Evolutionary conservation across 352 stramenopile genomes (phyloP), one percentile per base, ranked within the genome.

Genomic region (Saprolegnia diclina): DNA sequence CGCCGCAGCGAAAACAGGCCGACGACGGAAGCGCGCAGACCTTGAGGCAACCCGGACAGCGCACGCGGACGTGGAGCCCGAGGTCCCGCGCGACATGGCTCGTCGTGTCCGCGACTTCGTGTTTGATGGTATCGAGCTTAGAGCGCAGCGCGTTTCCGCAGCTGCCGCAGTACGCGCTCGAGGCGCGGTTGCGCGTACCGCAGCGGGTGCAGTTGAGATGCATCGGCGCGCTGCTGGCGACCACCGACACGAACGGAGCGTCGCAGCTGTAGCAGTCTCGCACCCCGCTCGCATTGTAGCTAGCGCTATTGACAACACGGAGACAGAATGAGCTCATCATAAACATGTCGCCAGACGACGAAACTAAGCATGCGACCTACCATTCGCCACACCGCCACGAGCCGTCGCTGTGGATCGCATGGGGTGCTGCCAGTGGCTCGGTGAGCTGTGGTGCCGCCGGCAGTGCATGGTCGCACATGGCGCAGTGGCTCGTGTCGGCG

Each of bases 21-120:
- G 85, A 91, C 11, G 85, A 83, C 3, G 85, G 83, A 46, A 94
- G 82, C 44, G 77, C 82, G 77, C 85, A 94, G 62, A 90, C 74
- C 16, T 83, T 73, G 35, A 85, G 69, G 64, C 85, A 94, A 35
- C 85, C 85, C 24, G 85, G 85, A 74, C 85, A 94, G 72, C 88
- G 85, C 72, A 94, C 83, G 72, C 89, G 79, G 69, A 94, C 89
- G 72, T 92, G 90, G 22, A 94, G 74, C 37, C 85, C 85, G 76
- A 94, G 90, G 71, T 94, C 83, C 32, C 85, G 75, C 29, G 82
- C 85, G 18, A 92, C 56, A 59, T 89, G 83, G 69, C 91, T 94
- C 48, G 85, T 92, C 64, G 82, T 91, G 72, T 92, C 83, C 44
- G 76, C 80, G 63, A 91, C 65, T 52, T 92, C 80, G 16, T 80